Evolutionary conservation across 306 rosid species (phyloP).

Genomic region (Prunus fruticosa): DNA sequence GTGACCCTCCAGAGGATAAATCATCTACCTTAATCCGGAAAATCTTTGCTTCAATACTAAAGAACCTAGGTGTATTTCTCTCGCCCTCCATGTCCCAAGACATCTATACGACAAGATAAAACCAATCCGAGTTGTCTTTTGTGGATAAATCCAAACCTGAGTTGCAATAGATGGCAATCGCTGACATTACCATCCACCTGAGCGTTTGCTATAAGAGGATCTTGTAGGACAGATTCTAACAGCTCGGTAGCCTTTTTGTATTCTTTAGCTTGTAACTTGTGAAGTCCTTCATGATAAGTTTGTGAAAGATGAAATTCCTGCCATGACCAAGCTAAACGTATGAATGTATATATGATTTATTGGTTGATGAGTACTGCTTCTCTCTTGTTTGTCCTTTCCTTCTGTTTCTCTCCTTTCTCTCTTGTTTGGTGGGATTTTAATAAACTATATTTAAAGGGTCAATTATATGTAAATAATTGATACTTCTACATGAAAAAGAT

Average conservation of each 20-base stretch:
- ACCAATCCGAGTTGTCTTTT: no score
- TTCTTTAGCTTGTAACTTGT: conserved; percentile 77
- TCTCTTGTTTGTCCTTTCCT: background rate
- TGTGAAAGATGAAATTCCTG: conserved; percentile 97
- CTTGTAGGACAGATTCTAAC: conserved; percentile 78
- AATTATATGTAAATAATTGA: background rate
- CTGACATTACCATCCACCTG: conserved; percentile 76
- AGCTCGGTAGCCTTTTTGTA: conserved; percentile 77
- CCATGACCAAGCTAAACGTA: conserved; percentile 11
- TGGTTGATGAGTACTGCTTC: conserved; percentile 3
- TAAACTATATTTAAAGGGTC: background rate
- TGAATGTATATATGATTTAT: background rate
- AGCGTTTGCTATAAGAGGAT: conserved; percentile 68
- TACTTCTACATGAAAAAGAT: background rate
- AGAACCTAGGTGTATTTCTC: no score
- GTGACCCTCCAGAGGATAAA: no score
- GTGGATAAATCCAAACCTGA: conserved; percentile 55
- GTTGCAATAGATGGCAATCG: conserved; percentile 83
- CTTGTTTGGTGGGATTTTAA: background rate
- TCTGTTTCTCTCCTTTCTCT: background rate
- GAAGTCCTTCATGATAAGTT: conserved; percentile 92
- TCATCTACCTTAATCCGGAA: no score
- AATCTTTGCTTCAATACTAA: no score
- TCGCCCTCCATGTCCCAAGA: no score
- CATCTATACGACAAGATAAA: no score